Percentiles rank a stretch among this genome's conserved stretches.
Conservation (phyloP, 176 grass and related monocot genomes). For the Carex pumila region DNA sequence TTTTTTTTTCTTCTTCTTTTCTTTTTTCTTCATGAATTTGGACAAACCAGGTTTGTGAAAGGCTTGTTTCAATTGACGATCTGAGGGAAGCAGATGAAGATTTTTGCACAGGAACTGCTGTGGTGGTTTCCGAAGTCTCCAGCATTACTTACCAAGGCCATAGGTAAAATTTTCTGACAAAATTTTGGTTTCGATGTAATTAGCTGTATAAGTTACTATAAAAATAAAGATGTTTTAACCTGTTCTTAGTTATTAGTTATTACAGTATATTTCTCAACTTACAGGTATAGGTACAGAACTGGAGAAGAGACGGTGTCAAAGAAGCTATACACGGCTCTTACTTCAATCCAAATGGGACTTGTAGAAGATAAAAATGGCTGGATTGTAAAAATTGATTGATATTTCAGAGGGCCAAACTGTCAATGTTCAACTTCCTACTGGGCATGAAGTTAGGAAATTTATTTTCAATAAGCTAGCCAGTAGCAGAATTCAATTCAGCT, state of each 20-base stretch:
- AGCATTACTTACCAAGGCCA: constrained; percentile 49
- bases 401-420: neutral
- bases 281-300: constrained; percentile 56
- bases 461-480: neutral
- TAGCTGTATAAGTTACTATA: neutral
- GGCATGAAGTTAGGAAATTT: neutral
- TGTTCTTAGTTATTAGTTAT: neutral
- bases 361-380: constrained; percentile 69
- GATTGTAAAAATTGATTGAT: constrained; percentile 49
- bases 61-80: constrained; percentile 60
- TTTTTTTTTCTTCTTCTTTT: too few relatives aligned
- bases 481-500: neutral
- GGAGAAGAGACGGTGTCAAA: constrained; percentile 45
- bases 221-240: neutral
- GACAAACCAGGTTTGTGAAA: constrained; percentile 51
- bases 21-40: too few relatives aligned
- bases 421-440: neutral
- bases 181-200: neutral
- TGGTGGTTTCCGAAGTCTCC: constrained; percentile 59
- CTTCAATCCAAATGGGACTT: constrained; percentile 66
- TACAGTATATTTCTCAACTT: neutral
- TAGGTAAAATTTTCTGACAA: constrained; percentile 23
- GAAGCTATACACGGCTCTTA: constrained; percentile 56
- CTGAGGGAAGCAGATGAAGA: constrained; percentile 64
- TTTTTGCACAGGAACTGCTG: constrained; percentile 92